Percentiles rank a stretch among this genome's conserved stretches.
These are phyloP conservation scores for Pleurotus cornucopiae DNA, from an alignment of 768 basidiomycete genomes.

Conservation along the genomic window DNA sequence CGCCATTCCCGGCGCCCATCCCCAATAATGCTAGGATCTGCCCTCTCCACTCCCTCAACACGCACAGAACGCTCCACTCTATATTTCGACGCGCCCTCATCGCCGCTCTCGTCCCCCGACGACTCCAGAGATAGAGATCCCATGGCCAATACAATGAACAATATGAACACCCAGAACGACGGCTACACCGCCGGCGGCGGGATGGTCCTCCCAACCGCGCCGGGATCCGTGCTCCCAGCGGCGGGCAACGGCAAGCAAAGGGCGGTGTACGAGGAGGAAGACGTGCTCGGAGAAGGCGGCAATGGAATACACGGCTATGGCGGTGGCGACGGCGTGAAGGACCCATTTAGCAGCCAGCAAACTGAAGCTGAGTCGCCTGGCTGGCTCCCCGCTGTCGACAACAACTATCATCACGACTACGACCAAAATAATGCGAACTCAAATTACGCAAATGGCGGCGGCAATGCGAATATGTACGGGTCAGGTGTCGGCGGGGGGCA, in stretches of 20 bases:
- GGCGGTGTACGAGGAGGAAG: too few relatives aligned
- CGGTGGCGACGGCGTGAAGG: not conserved
- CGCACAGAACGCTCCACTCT: slow-evolving; percentile 4
- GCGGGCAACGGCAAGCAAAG: not conserved
- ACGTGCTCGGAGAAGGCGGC: too few relatives aligned
- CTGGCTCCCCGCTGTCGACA: not conserved
- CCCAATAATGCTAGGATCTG: too few relatives aligned
- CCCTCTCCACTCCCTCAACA: too few relatives aligned
- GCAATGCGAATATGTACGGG: not conserved
- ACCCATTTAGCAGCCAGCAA: not conserved
- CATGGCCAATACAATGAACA: not conserved
- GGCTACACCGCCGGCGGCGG: not conserved
- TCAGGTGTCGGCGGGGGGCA: not conserved
- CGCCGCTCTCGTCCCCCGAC: not conserved
- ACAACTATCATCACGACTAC: not conserved
- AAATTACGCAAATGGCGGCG: not conserved
- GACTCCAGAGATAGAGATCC: not conserved
- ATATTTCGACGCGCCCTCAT: slow-evolving; percentile 2
- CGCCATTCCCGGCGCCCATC: too few relatives aligned
- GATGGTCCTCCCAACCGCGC: not conserved
- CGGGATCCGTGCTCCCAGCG: not conserved
- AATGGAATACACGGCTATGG: not conserved
- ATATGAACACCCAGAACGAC: not conserved
- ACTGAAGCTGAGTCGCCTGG: not conserved
- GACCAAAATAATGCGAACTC: not conserved